Percentiles rank a stretch among this genome's conserved stretches.
phyloP scores from a whole-genome alignment of 2,329 filamentous ascomycete genomes.

The Aspergillus sp. region DNA sequence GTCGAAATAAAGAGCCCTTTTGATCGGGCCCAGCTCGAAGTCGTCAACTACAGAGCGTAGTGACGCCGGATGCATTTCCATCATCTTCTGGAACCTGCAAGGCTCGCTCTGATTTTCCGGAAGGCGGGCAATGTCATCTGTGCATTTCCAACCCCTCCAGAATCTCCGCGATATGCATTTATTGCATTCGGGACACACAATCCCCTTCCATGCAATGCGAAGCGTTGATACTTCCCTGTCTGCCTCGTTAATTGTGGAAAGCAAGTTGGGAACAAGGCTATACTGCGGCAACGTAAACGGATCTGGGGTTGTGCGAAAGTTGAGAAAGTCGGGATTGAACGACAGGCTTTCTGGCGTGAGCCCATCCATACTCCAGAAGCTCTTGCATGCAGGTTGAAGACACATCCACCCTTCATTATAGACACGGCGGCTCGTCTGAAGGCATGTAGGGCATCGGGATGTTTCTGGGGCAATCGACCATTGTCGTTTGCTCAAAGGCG shows the following conservation, averaged over 20 bases:
- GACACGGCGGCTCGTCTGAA: slow-evolving; percentile 20
- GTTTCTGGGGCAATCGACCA: slow-evolving; percentile 14
- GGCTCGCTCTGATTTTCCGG: slow-evolving; percentile 24
- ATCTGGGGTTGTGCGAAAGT: slow-evolving; percentile 40
- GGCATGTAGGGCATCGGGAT: slow-evolving; percentile 35
- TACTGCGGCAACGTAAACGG: slow-evolving; percentile 28
- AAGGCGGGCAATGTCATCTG: slow-evolving; percentile 7
- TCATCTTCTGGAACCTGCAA: slow-evolving; percentile 41
- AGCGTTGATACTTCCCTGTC: slow-evolving; percentile 39
- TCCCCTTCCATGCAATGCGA: slow-evolving; percentile 48
- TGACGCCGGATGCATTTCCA: slow-evolving; percentile 16
- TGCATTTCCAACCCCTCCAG: slow-evolving; percentile 56
- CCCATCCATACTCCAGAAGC: slow-evolving; percentile 46
- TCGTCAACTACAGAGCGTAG: slow-evolving; percentile 25
- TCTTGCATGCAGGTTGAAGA: slow-evolving; percentile 41
- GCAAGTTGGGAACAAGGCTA: slow-evolving; percentile 31
- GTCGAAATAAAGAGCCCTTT: slow-evolving; percentile 18
- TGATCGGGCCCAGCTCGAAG: slow-evolving; percentile 19
- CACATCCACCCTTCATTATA: slow-evolving; percentile 50
- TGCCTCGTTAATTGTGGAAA: slow-evolving; percentile 29
- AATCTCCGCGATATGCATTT: slow-evolving; percentile 51
- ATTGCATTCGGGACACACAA: slow-evolving; percentile 56
- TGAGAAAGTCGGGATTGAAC: slow-evolving; percentile 52
- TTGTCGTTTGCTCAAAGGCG: slow-evolving; percentile 21
- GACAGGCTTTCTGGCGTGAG: slow-evolving; percentile 20